phyloP scores from a whole-genome alignment of 1,284 basidiomycete species.

The Irpex sp. region DNA sequence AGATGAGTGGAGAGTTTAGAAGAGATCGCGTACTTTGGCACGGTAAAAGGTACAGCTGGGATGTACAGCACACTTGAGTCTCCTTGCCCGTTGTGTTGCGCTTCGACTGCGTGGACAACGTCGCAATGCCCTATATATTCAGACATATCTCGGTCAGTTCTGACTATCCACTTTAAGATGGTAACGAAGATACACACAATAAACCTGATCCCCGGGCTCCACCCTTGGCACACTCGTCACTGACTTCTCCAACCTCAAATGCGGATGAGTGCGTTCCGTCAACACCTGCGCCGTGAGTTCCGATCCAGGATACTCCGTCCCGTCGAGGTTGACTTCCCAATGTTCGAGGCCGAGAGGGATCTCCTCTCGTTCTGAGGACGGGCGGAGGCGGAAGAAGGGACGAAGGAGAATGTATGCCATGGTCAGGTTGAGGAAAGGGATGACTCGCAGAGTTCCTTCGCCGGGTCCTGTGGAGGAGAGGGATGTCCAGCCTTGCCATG shows the following conservation, averaged over 20 bases:
- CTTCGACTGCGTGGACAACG: conserved; percentile 71
- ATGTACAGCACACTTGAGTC: conserved; percentile 82
- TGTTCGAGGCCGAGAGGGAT: conserved; percentile 39
- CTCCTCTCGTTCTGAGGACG: conserved; percentile 11
- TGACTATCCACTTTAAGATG: too few species aligned
- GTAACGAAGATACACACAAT: conserved; percentile 38
- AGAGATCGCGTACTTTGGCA: conserved; percentile 46
- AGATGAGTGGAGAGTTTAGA: not conserved
- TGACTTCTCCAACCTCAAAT: conserved; percentile 54
- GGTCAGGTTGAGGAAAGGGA: conserved; percentile 52
- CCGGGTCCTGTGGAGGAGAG: conserved; percentile 58
- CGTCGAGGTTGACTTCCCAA: conserved; percentile 63
- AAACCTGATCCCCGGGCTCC: conserved; percentile 74
- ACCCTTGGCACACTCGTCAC: conserved; percentile 52
- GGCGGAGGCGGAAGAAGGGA: conserved; percentile 62
- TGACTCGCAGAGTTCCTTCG: conserved; percentile 66
- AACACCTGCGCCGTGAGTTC: conserved; percentile 65
- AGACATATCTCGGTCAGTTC: not conserved
- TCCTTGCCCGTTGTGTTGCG: conserved; percentile 49
- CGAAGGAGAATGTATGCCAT: conserved; percentile 73
- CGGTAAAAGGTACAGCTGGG: conserved; percentile 70
- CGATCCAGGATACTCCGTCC: conserved; percentile 60
- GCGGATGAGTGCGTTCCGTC: conserved; percentile 63
- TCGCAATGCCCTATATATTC: conserved; percentile 55
- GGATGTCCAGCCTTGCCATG: conserved; percentile 76